Percentiles rank a stretch among this genome's conserved stretches.
Evolutionary conservation across 352 stramenopile genomes (phyloP).

Genomic region (Globisporangium middletonii): DNA sequence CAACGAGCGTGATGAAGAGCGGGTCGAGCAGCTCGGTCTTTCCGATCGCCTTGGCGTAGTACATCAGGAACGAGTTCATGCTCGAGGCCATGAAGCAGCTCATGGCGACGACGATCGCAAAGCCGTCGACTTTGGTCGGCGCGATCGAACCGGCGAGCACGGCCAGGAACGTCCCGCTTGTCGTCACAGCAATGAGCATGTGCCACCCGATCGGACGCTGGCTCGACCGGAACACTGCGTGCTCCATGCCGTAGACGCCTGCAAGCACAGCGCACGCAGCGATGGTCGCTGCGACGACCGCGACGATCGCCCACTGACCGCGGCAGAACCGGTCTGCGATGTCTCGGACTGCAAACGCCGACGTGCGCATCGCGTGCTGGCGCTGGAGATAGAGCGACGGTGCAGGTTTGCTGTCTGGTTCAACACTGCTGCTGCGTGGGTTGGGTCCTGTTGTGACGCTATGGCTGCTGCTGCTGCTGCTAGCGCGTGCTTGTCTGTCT

Average conservation of each 20-base stretch:
- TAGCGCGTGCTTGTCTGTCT: no score
- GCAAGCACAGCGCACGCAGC: constrained; percentile 14
- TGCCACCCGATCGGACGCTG: constrained; percentile 17
- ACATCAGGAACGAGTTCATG: constrained; percentile 47
- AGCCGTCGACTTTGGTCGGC: constrained; percentile 24
- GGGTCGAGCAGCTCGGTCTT: constrained; percentile 31
- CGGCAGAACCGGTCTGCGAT: constrained; percentile 23
- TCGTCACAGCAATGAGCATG: constrained; percentile 30
- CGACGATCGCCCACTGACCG: constrained; percentile 22
- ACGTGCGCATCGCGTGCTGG: constrained; percentile 10
- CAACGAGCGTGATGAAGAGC: constrained; percentile 40
- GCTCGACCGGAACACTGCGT: constrained; percentile 18
- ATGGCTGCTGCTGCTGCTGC: not conserved
- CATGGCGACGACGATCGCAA: constrained; percentile 40
- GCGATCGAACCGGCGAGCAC: constrained; percentile 32
- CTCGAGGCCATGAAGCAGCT: constrained; percentile 35
- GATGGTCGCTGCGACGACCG: constrained; percentile 4
- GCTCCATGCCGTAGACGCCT: constrained; percentile 21
- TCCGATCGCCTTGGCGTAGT: constrained; percentile 25
- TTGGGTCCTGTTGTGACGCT: not conserved
- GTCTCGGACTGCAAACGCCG: constrained; percentile 18
- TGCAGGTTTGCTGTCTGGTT: not conserved
- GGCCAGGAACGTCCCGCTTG: constrained; percentile 22
- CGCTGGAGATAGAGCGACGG: not conserved
- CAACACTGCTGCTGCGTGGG: no score